Evolutionary conservation across 106 monocot species (phyloP), one percentile per base, ranked within the genome.

Genomic region (Cymbidium sinense): DNA sequence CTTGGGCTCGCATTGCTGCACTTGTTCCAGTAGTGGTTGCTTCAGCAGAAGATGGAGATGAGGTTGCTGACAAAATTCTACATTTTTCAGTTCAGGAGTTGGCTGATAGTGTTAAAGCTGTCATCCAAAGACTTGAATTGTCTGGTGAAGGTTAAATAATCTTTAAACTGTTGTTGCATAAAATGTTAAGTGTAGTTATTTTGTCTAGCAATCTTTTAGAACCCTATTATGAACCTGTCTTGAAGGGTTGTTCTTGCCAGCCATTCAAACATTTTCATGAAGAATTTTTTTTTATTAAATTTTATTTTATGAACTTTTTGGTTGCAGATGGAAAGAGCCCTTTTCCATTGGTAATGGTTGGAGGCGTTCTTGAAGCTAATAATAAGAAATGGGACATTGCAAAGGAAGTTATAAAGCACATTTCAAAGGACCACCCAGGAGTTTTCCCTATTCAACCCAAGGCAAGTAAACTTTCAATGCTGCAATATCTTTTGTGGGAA

Each of bases 1-100:
- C 99, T 77, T 99, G 99, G 99, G 99, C 99, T 76, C 92, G 99
- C 54, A 92, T 99, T 78, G 99, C 99, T 64, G 85, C 87, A 55
- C 94, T 99, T 74, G 90, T 94, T 78, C 96, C 96, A 1, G 76
- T 92, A 34, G 94, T 98, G 33, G 87, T 98, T 71, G 83, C 91
- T 70, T 86, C 87, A 75, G 96, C 94, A 70, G 94, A 94, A 86
- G 88, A 84, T 64, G 94, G 95, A 54, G 99, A 99, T 87, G 86
- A 90, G 85, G 90, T 91, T 76, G 99, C 99, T 34, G 89, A 95
- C 78, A 93, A 89, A 77, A 95, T 99, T 64, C 80, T 99, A 51
- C 84, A 85, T 34, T 78, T 84, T 52, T 86, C 99, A 35, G 99
- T 89, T 0, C 70, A 77, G 11, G 99, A 99, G 75, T 80, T 99